A percentile compares a stretch with the other conserved stretches of the same genome.
These are phyloP conservation scores for Chamaenerion angustifolium DNA, from an alignment of 345 rosid species.

Conservation along the genomic window DNA sequence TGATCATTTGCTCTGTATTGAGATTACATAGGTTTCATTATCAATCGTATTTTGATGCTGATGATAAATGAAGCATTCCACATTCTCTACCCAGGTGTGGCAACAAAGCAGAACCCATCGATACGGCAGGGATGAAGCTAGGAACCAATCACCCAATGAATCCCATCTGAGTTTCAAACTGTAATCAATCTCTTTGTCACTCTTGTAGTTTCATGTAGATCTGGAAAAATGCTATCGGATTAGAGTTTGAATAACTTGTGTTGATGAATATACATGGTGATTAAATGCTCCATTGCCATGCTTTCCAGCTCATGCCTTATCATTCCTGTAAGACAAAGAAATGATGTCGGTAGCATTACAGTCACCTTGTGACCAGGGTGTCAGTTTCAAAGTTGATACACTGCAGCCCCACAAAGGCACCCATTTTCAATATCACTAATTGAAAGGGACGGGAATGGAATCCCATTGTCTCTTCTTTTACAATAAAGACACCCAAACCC, in stretches of 20 bases:
- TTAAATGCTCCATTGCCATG: too few relatives aligned
- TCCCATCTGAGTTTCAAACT: too few relatives aligned
- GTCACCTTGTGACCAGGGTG: too few relatives aligned
- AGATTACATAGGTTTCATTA: slow-evolving; percentile 71
- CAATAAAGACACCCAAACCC: not conserved
- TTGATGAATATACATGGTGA: too few relatives aligned
- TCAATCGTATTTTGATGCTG: slow-evolving; percentile 86
- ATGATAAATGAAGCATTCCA: slow-evolving; percentile 92
- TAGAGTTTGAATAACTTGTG: too few relatives aligned
- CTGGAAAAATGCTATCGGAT: too few relatives aligned
- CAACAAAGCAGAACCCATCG: slow-evolving; percentile 82
- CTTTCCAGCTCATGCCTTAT: slow-evolving; percentile 4
- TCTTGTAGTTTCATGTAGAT: too few relatives aligned
- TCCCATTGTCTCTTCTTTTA: slow-evolving; percentile 19
- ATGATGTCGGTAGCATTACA: too few relatives aligned
- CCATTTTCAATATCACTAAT: slow-evolving; percentile 15
- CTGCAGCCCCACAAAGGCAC: not conserved
- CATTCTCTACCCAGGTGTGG: slow-evolving; percentile 75
- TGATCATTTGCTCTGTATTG: not conserved
- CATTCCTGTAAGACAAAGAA: too few relatives aligned
- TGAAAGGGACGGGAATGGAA: slow-evolving; percentile 51
- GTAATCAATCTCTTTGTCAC: too few relatives aligned
- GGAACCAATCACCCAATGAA: slow-evolving; percentile 29
- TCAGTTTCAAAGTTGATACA: too few relatives aligned
- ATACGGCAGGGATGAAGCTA: slow-evolving; percentile 71